Evolutionary conservation across 1,139 yeast species (phyloP).

Genomic region (Candida albicans): DNA sequence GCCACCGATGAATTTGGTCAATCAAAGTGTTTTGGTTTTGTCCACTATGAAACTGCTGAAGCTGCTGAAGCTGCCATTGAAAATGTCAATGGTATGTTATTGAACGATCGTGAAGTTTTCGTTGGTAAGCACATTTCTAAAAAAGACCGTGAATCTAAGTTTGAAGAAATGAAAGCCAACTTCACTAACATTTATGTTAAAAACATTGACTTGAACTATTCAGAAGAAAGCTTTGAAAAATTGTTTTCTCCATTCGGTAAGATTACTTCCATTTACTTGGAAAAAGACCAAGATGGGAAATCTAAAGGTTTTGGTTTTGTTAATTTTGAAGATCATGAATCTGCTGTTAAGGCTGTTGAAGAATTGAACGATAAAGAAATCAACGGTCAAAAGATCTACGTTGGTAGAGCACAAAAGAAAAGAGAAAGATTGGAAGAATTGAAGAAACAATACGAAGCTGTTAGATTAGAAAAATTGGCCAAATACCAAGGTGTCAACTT

Average conservation of each 20-base stretch:
- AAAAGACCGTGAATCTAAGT: slow-evolving; percentile 93
- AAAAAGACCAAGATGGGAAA: slow-evolving; percentile 83
- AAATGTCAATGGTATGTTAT: slow-evolving; percentile 97
- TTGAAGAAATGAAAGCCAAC: slow-evolving; percentile 88
- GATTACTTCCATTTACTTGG: slow-evolving; percentile 82
- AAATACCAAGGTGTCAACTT: slow-evolving; percentile 98
- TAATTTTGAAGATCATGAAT: slow-evolving; percentile 83
- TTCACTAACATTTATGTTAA: slow-evolving; percentile 95
- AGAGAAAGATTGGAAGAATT: slow-evolving; percentile 96
- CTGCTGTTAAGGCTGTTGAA: slow-evolving; percentile 90
- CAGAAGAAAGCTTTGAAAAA: slow-evolving; percentile 72
- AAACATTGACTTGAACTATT: slow-evolving; percentile 74
- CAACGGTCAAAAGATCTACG: slow-evolving; percentile 84
- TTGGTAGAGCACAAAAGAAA: slow-evolving; percentile 99
- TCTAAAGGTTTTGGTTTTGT: slow-evolving; percentile 96
- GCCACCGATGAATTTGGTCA: slow-evolving; percentile 92
- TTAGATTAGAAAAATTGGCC: slow-evolving; percentile 87
- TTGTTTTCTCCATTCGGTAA: slow-evolving; percentile 75
- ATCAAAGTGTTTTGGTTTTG: slow-evolving; percentile 97
- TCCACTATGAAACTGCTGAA: slow-evolving; percentile 91
- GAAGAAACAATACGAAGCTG: slow-evolving; percentile 91
- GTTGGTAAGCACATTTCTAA: slow-evolving; percentile 94
- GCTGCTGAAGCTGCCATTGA: slow-evolving; percentile 95
- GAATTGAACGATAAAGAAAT: slow-evolving; percentile 86
- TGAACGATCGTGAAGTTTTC: slow-evolving; percentile 94